Conservation (phyloP, 768 basidiomycete species). For the Leccinum incarnatum region DNA sequence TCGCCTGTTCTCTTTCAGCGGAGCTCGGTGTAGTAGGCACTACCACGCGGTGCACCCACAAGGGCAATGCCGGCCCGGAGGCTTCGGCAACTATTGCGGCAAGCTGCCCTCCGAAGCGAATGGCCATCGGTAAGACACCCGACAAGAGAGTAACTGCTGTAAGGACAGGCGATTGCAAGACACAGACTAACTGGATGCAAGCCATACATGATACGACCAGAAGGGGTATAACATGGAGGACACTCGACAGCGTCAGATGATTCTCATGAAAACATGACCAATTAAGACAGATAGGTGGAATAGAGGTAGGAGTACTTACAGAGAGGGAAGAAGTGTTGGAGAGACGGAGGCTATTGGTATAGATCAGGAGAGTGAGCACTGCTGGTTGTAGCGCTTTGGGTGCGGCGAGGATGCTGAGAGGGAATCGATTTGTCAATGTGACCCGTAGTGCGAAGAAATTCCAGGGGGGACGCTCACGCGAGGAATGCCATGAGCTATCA, state of each 20-base stretch:
- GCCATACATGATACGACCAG: conserved; percentile 12
- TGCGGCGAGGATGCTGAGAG: conserved; percentile 11
- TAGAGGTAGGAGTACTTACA: background rate
- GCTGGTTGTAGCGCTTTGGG: conserved; percentile 4
- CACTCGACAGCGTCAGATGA: conserved; percentile 1
- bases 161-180: conserved; percentile 9
- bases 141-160: conserved; percentile 6
- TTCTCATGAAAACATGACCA: background rate
- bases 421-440: background rate
- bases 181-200: conserved; percentile 4
- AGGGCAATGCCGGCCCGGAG: background rate
- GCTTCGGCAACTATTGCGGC: background rate
- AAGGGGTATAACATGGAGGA: conserved; percentile 20
- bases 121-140: conserved; percentile 7
- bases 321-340: conserved; percentile 8
- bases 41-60: background rate
- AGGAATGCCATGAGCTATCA: conserved; percentile 18
- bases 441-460: background rate
- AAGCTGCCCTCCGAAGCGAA: conserved; percentile 2
- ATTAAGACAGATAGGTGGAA: background rate
- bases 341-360: conserved; percentile 23
- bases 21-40: background rate
- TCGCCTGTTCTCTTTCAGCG: background rate
- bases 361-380: conserved; percentile 20
- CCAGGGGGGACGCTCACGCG: conserved; percentile 6